Percentiles rank a stretch among this genome's conserved stretches.
Conservation (phyloP, 2,329 filamentous ascomycete species). For the Elsinoe fawcettii region DNA sequence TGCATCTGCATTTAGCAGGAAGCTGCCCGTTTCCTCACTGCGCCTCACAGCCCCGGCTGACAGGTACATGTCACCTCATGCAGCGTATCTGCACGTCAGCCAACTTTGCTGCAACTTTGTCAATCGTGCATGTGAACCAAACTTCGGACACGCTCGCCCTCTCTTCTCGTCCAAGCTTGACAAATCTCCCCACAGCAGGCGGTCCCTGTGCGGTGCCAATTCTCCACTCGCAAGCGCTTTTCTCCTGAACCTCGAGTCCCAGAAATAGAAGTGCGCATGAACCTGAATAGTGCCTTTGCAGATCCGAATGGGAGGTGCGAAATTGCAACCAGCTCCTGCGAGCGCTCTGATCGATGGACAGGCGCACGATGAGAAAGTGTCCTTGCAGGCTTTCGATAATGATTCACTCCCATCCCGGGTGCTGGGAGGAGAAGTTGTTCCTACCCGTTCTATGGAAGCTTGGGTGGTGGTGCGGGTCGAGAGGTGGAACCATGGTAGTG, state of each 20-base stretch:
- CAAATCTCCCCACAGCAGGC: background rate
- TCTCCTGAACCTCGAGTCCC: background rate
- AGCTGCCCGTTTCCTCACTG: background rate
- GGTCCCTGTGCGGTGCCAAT: background rate
- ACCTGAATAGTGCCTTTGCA: background rate
- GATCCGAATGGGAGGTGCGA: too few relatives aligned
- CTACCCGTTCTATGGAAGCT: slow-evolving; percentile 6
- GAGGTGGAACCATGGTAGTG: slow-evolving; percentile 1
- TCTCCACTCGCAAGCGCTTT: too few relatives aligned
- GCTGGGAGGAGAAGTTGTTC: background rate
- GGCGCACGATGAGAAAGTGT: background rate
- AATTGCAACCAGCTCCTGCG: background rate
- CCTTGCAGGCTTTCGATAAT: background rate
- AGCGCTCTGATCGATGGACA: background rate
- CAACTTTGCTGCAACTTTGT: background rate
- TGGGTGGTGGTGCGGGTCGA: background rate
- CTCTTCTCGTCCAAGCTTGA: background rate
- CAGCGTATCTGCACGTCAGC: background rate
- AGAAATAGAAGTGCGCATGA: background rate
- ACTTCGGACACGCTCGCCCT: background rate
- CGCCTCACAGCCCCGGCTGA: slow-evolving; percentile 2
- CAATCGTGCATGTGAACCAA: background rate
- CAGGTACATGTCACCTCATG: slow-evolving; percentile 1
- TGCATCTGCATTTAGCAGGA: background rate
- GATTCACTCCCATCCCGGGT: background rate